A percentile compares a stretch with the other conserved stretches of the same genome.
These are phyloP conservation scores for Brassica incana DNA, from an alignment of 345 rosid species.

Conservation along the genomic window DNA sequence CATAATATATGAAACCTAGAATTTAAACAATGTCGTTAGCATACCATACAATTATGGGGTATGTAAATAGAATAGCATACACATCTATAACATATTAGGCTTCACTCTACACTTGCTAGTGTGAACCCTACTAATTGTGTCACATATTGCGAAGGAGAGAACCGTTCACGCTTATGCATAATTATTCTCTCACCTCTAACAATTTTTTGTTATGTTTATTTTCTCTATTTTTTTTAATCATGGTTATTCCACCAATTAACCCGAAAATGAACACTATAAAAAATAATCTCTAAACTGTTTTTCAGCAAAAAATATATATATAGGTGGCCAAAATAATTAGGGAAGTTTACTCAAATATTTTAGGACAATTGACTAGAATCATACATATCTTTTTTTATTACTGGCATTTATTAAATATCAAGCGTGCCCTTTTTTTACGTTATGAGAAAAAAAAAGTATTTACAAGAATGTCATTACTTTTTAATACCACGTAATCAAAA, in stretches of 20 bases:
- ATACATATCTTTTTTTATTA: too few relatives aligned
- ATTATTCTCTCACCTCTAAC: background rate
- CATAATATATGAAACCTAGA: background rate
- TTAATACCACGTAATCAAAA: too few relatives aligned
- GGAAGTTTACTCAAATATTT: too few relatives aligned
- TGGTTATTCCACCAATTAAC: background rate
- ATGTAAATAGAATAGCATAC: background rate
- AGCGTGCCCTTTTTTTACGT: too few relatives aligned
- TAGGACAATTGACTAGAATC: too few relatives aligned
- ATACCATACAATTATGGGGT: background rate
- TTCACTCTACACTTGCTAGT: background rate
- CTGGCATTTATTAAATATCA: too few relatives aligned
- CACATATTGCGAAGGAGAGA: background rate
- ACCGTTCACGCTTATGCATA: background rate
- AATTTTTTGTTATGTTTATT: too few relatives aligned
- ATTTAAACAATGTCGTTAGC: background rate
- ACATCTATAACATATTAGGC: background rate
- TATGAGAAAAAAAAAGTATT: too few relatives aligned
- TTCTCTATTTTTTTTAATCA: too few relatives aligned
- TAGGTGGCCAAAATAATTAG: background rate
- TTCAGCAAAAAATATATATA: background rate
- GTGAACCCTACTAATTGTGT: background rate
- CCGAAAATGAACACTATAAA: too few relatives aligned
- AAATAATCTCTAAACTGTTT: background rate
- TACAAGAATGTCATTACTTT: too few relatives aligned